Conservation (phyloP, 108 stramenopile species). For the Licmophora abbreviata region DNA sequence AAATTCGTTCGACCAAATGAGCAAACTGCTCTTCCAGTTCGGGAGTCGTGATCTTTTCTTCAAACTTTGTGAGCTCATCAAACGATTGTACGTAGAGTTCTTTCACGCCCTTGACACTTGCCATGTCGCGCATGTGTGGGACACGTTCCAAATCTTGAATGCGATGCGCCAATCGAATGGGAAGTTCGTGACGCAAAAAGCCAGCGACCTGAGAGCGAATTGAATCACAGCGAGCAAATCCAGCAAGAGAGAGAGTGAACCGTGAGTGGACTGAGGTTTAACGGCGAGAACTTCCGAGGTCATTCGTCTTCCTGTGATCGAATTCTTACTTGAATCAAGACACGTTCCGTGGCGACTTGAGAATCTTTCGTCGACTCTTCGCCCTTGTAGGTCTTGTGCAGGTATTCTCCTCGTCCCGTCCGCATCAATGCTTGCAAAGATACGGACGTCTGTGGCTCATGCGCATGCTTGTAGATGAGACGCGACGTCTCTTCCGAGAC, state of each 20-base stretch:
- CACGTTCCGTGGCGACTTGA: conserved; percentile 39
- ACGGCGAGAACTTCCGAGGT: not conserved
- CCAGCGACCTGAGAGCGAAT: conserved; percentile 65
- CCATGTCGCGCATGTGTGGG: conserved; percentile 65
- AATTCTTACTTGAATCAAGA: conserved; percentile 40
- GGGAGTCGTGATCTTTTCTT: conserved; percentile 49
- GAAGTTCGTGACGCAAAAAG: conserved; percentile 92
- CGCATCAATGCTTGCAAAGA: conserved; percentile 73
- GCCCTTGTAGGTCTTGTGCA: conserved; percentile 49
- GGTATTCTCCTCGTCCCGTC: conserved; percentile 76
- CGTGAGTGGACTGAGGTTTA: not conserved
- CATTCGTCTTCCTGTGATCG: not conserved
- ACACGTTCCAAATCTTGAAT: conserved; percentile 87
- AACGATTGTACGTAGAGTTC: conserved; percentile 86
- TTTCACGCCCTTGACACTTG: conserved; percentile 67
- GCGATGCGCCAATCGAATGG: conserved; percentile 95
- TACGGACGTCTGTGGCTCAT: conserved; percentile 53
- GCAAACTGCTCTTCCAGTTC: conserved; percentile 79
- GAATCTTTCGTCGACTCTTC: conserved; percentile 7
- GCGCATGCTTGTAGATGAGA: conserved; percentile 15
- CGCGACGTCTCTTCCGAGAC: not conserved
- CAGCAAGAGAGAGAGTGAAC: not conserved
- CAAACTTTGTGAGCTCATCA: conserved; percentile 67
- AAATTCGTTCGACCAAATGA: conserved; percentile 76
- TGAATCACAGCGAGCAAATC: not conserved